A percentile compares a stretch with the other conserved stretches of the same genome.
Conservation (phyloP, 1,284 basidiomycete genomes). For the Sporisorium graminicola region DNA sequence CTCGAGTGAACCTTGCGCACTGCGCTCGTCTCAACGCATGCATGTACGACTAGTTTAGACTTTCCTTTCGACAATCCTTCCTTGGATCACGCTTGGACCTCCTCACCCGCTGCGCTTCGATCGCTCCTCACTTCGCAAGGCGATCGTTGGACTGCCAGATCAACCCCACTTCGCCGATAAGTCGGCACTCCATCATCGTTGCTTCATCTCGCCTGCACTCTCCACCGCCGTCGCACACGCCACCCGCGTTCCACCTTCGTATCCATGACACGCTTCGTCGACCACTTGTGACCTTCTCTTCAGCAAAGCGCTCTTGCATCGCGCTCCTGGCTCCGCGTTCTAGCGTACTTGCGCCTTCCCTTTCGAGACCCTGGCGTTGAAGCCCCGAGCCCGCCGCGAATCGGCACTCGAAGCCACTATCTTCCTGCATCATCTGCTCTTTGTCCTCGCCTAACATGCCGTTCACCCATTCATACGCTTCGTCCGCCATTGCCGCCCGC, state of each 20-base stretch:
- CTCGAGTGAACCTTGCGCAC: neutral
- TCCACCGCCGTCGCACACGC: no score
- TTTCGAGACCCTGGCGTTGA: neutral
- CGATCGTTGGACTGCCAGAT: neutral
- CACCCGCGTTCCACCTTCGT: neutral
- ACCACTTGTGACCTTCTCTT: neutral
- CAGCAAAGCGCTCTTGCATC: neutral
- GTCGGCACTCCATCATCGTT: neutral
- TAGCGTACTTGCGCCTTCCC: neutral
- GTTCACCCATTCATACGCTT: conserved; percentile 23
- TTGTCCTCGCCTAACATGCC: conserved; percentile 7
- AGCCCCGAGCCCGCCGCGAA: neutral
- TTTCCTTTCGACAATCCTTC: neutral
- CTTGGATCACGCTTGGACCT: neutral
- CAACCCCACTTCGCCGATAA: no score
- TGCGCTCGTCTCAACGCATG: neutral
- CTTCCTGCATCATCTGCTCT: neutral
- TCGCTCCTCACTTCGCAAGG: neutral
- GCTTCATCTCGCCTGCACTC: neutral
- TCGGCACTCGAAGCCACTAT: neutral
- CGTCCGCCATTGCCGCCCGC: conserved; percentile 4
- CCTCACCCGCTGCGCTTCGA: neutral
- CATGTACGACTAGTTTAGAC: neutral
- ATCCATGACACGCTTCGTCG: conserved; percentile 3
- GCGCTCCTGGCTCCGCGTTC: conserved; percentile 1